Conservation (phyloP, 768 basidiomycete species). For the Trametes meyenii region DNA sequence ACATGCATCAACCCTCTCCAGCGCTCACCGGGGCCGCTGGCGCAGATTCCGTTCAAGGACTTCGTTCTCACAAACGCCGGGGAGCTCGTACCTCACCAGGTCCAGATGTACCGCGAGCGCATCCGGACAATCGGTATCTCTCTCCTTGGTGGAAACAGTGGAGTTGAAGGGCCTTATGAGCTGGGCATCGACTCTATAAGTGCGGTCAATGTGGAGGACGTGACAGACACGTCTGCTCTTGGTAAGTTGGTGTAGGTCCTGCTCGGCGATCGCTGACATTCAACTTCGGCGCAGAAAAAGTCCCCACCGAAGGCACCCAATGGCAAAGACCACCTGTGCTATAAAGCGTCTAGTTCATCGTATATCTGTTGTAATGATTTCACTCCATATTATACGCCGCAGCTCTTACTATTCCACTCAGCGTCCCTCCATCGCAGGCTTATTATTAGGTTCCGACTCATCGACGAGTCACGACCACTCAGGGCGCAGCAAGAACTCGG, state of each 20-base stretch:
- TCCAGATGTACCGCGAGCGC: conserved; percentile 74
- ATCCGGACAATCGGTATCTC: conserved; percentile 86
- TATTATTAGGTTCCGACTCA: no score
- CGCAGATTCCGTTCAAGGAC: conserved; percentile 77
- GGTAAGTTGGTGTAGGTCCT: background rate
- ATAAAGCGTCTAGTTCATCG: background rate
- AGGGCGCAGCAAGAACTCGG: no score
- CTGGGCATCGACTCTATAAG: conserved; percentile 81
- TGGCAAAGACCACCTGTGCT: conserved; percentile 32
- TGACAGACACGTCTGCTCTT: conserved; percentile 32
- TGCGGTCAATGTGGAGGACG: conserved; percentile 78
- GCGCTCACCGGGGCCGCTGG: conserved; percentile 1
- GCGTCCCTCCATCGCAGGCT: no score
- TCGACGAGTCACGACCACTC: no score
- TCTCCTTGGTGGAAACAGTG: conserved; percentile 82
- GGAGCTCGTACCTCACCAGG: conserved; percentile 67
- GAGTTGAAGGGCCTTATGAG: conserved; percentile 75
- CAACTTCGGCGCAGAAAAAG: conserved; percentile 20
- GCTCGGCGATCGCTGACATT: background rate
- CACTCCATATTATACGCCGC: no score
- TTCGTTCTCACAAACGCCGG: conserved; percentile 79
- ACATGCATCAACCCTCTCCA: background rate
- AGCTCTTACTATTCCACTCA: no score
- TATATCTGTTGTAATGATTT: background rate
- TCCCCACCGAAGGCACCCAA: conserved; percentile 30